Evolutionary conservation across 768 basidiomycete genomes (phyloP).

Genomic region (Agrocybe pediades): DNA sequence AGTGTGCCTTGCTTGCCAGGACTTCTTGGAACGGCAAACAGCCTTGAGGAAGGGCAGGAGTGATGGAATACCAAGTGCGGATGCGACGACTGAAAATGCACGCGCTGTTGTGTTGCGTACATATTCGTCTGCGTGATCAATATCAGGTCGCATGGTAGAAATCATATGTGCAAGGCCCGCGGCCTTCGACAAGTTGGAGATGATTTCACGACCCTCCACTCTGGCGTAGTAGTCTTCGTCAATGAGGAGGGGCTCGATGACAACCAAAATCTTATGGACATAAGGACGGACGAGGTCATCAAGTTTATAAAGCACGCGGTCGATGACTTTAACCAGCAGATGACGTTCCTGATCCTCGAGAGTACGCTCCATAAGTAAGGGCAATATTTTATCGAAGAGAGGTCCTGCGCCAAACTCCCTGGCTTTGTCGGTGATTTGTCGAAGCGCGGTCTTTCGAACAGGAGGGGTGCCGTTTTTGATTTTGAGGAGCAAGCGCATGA

Average conservation of each 20-base stretch:
- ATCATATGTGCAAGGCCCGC: conserved; percentile 99
- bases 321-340: conserved; percentile 97
- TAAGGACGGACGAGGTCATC: conserved; percentile 99
- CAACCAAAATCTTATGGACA: conserved; percentile 99
- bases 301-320: conserved; percentile 97
- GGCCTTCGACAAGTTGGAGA: conserved; percentile 97
- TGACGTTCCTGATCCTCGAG: conserved; percentile 99
- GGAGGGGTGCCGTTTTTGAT: conserved; percentile 99
- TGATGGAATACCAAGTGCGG: conserved; percentile 96
- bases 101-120: conserved; percentile 99
- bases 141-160: conserved; percentile 99
- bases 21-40: conserved; percentile 98
- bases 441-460: conserved; percentile 94
- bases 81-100: conserved; percentile 98
- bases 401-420: conserved; percentile 98
- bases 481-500: conserved; percentile 96
- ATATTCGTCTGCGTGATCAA: conserved; percentile 99
- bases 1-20: conserved; percentile 99
- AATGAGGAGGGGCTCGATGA: conserved; percentile 97
- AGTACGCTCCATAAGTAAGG: conserved; percentile 96
- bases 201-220: conserved; percentile 99
- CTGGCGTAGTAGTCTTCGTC: conserved; percentile 97
- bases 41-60: conserved; percentile 98
- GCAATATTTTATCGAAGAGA: conserved; percentile 97
- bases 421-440: conserved; percentile 99